Percentiles rank a stretch among this genome's conserved stretches.
Evolutionary conservation across 1,284 basidiomycete genomes (phyloP).

Genomic region (Fomitiporia mediterranea): DNA sequence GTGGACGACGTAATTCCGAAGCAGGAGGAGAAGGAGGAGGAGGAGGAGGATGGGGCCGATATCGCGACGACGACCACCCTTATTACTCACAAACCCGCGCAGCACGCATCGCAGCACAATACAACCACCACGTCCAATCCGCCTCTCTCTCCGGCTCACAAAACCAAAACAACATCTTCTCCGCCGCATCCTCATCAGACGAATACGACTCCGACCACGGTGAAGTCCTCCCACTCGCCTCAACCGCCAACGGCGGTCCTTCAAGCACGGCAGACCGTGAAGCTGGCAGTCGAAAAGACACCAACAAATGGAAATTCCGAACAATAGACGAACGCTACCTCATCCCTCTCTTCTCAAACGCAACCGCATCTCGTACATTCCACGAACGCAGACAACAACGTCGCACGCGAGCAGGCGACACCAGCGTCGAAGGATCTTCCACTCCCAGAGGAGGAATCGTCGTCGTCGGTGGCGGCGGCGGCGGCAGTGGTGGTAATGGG

Average conservation of each 20-base stretch:
- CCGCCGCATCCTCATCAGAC: conserved; percentile 62
- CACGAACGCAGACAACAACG: conserved; percentile 71
- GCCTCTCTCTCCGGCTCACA: conserved; percentile 30
- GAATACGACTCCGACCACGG: conserved; percentile 70
- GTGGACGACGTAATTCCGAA: conserved; percentile 24
- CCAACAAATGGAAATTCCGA: conserved; percentile 90
- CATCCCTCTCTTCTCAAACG: conserved; percentile 92
- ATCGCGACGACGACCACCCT: conserved; percentile 49
- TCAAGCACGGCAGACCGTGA: conserved; percentile 22
- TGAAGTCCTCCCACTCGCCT: conserved; percentile 74
- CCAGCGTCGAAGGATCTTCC: not conserved
- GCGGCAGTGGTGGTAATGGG: no score
- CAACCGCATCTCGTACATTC: conserved; percentile 84
- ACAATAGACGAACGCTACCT: conserved; percentile 92
- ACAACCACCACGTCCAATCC: conserved; percentile 55
- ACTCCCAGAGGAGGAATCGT: not conserved
- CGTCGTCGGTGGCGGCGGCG: no score
- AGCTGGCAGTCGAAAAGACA: conserved; percentile 20
- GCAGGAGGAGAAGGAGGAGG: conserved; percentile 36
- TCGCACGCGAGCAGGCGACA: conserved; percentile 23
- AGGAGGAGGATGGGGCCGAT: conserved; percentile 38
- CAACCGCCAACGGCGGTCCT: conserved; percentile 33
- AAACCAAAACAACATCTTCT: conserved; percentile 46
- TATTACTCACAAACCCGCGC: conserved; percentile 40
- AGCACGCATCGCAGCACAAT: conserved; percentile 30